Base-by-base conservation (phyloP, 1,284 basidiomycete species). In the Coniferiporia sulphurascens region DNA sequence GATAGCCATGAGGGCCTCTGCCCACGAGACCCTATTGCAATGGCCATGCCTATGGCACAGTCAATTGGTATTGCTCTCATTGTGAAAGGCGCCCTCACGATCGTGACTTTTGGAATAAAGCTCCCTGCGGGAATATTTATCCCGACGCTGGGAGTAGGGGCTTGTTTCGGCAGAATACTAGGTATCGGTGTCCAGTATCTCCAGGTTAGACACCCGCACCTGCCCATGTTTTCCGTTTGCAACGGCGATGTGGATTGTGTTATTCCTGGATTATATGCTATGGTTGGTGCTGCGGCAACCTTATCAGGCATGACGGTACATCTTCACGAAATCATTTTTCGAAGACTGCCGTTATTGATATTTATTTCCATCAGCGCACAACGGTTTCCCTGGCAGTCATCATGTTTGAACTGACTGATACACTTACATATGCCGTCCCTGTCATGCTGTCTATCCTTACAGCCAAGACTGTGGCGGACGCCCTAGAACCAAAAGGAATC, bases 121-220 rank as follows among this genome's bases (percentile, higher is more conserved):
- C 69, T 97, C 3, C 94, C 94, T 13, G 95, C 95, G 4, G 96
- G 96, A 1, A 96, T 99, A 66, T 99, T 99, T 73, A 93, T 99
- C 32, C 96, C 97, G 0, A 94, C 95, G 0, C 83, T 99, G 32
- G 95, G 93, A 19, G 95, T 98, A n/a, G 97, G 96, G 17, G 97
- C 96, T 0, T 95, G 94, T 67, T 92, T 92, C 48, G 96, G 96
- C 2, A 82, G 96, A 21, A 87, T 98, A 52, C 70, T 95, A 22
- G 97, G 97, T 19, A 85, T 98, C 48, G 67, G 78, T 2, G 83
- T 98, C 72, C 92, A 96, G 70, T 91, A 85, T 73, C 67, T 89
- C 56, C 89, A 93, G 68, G 84, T 78, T 71, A 78, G 78, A 48
- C 73, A 89, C 66, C 91, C 93, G 0, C 65, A 83, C 36, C 76